Evolutionary conservation across 805 yeast species (phyloP).

Genomic region (Yarrowia osloensis): DNA sequence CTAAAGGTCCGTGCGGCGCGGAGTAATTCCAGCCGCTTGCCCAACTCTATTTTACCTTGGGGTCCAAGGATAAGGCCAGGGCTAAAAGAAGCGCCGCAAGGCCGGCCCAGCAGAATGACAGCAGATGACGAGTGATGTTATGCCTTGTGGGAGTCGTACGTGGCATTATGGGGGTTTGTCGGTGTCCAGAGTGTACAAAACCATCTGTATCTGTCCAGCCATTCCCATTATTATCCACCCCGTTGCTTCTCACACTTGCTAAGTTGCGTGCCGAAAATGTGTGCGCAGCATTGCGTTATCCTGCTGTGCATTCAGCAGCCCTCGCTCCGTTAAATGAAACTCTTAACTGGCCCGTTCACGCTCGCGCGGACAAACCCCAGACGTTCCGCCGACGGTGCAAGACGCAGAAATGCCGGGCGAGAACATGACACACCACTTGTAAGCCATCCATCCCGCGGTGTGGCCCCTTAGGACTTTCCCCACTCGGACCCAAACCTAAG

Average conservation of each 20-base stretch:
- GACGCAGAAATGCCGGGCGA: not conserved
- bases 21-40: slow-evolving; percentile 31
- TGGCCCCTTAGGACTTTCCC: slow-evolving; percentile 21
- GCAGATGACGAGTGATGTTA: too few species aligned
- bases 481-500: slow-evolving; percentile 23
- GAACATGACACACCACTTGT: not conserved
- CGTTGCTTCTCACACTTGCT: too few species aligned
- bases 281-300: slow-evolving; percentile 27
- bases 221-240: too few species aligned
- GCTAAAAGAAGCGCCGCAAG: slow-evolving; percentile 28
- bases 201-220: too few species aligned
- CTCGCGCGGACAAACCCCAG: not conserved
- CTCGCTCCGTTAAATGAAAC: slow-evolving; percentile 10
- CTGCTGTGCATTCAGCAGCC: slow-evolving; percentile 4
- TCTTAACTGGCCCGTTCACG: not conserved
- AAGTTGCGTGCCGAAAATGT: not conserved
- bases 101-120: not conserved
- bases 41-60: not conserved
- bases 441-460: not conserved
- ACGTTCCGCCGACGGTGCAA: not conserved
- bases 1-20: slow-evolving; percentile 30
- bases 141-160: too few species aligned
- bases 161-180: too few species aligned
- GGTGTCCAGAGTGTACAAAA: too few species aligned
- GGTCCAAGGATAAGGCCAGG: not conserved